phyloP scores from a whole-genome alignment of 257 asterid genomes.

The Thymus mandschuricus region DNA sequence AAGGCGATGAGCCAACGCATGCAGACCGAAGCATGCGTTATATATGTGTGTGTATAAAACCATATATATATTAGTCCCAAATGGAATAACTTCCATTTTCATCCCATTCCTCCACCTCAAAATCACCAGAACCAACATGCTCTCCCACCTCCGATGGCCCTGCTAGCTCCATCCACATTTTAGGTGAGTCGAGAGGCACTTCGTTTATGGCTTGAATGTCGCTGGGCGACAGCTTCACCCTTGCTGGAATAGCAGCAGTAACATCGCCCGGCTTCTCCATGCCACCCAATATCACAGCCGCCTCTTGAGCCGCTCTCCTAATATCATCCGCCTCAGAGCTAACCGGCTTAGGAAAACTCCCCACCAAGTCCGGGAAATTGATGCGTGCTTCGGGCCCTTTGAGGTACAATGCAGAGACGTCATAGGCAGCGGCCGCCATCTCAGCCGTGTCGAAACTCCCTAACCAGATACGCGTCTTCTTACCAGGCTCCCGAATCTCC shows the following conservation, averaged over 20 bases:
- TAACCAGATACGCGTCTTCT: slow-evolving; percentile 61
- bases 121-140: slow-evolving; percentile 9
- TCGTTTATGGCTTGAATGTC: slow-evolving; percentile 72
- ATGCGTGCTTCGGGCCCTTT: slow-evolving; percentile 49
- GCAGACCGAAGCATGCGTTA: background rate
- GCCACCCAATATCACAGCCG: slow-evolving; percentile 43
- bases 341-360: slow-evolving; percentile 45
- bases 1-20: slow-evolving; percentile 1
- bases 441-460: slow-evolving; percentile 62
- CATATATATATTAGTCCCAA: slow-evolving; percentile 44
- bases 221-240: slow-evolving; percentile 53
- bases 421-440: slow-evolving; percentile 74
- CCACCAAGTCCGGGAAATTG: slow-evolving; percentile 53
- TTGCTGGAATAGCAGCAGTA: slow-evolving; percentile 23
- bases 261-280: slow-evolving; percentile 10
- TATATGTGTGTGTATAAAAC: background rate
- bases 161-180: slow-evolving; percentile 60
- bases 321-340: slow-evolving; percentile 44
- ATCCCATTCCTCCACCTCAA: slow-evolving; percentile 36
- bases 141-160: slow-evolving; percentile 28
- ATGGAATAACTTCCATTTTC: slow-evolving; percentile 42
- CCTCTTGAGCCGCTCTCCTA: slow-evolving; percentile 56
- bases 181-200: slow-evolving; percentile 65
- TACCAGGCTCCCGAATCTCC: slow-evolving; percentile 60
- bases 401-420: slow-evolving; percentile 59